These are phyloP conservation scores for Globisporangium polare DNA, from an alignment of 352 stramenopile genomes.

Conservation along the genomic window DNA sequence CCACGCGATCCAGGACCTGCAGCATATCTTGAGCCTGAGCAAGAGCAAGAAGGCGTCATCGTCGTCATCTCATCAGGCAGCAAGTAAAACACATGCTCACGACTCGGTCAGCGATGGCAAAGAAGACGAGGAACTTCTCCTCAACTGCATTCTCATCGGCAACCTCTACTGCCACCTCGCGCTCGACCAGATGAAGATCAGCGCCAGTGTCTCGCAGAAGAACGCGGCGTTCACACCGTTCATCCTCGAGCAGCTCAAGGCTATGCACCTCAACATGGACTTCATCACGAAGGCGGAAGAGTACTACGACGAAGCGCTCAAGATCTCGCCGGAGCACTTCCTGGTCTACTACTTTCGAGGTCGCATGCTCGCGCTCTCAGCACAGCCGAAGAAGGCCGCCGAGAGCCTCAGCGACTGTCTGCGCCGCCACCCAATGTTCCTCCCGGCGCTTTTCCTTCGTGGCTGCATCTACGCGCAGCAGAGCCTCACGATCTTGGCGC, in stretches of 20 bases:
- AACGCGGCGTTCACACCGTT: slow-evolving; percentile 20
- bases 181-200: slow-evolving; percentile 39
- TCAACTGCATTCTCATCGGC: slow-evolving; percentile 41
- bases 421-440: slow-evolving; percentile 32
- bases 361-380: slow-evolving; percentile 37
- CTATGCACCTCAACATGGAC: slow-evolving; percentile 22
- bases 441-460: slow-evolving; percentile 48
- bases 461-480: slow-evolving; percentile 53
- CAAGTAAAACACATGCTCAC: background rate
- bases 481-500: slow-evolving; percentile 38
- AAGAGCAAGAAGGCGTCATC: slow-evolving; percentile 15
- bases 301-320: slow-evolving; percentile 36
- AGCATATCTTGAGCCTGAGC: slow-evolving; percentile 21
- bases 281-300: slow-evolving; percentile 27
- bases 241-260: slow-evolving; percentile 22
- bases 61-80: background rate
- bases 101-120: background rate
- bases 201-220: slow-evolving; percentile 23
- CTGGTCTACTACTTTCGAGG: slow-evolving; percentile 43
- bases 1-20: slow-evolving; percentile 47
- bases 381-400: slow-evolving; percentile 24
- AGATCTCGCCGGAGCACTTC: slow-evolving; percentile 29
- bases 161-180: slow-evolving; percentile 60
- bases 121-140: slow-evolving; percentile 21
- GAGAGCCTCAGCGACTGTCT: slow-evolving; percentile 32